A percentile compares a stretch with the other conserved stretches of the same genome.
Conservation (phyloP, 768 basidiomycete genomes). For the Trametes gibbosa region DNA sequence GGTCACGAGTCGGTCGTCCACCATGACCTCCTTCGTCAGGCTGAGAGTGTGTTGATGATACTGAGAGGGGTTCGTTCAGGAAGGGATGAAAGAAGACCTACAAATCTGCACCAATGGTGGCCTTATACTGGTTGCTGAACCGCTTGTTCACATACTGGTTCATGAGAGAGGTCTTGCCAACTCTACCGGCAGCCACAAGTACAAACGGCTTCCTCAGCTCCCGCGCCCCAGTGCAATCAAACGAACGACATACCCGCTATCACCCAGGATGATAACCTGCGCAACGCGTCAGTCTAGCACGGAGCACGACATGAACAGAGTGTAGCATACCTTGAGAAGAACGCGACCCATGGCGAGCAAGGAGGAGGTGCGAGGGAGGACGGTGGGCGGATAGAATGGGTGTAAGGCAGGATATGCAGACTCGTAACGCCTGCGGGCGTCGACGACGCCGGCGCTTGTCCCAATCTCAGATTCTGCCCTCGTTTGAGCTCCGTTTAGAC, state of each 20-base stretch:
- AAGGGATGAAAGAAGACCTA: constrained; percentile 43
- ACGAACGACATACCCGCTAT: constrained; percentile 74
- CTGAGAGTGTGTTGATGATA: constrained; percentile 36
- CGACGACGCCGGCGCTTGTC: constrained; percentile 16
- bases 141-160: constrained; percentile 99
- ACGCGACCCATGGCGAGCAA: constrained; percentile 70
- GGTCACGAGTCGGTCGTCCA: constrained; percentile 95
- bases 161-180: constrained; percentile 99
- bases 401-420: constrained; percentile 12
- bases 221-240: not conserved
- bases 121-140: constrained; percentile 99
- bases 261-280: constrained; percentile 98
- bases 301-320: not conserved
- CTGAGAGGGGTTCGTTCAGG: not conserved
- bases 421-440: constrained; percentile 9
- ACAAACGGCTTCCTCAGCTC: constrained; percentile 14
- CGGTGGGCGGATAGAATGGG: constrained; percentile 10
- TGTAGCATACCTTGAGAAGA: constrained; percentile 66
- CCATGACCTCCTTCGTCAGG: constrained; percentile 97
- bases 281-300: constrained; percentile 13
- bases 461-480: constrained; percentile 22
- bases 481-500: constrained; percentile 29
- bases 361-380: constrained; percentile 18
- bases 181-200: constrained; percentile 29
- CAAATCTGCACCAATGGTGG: constrained; percentile 98